phyloP scores from a whole-genome alignment of 1,284 basidiomycete species.

The Cerrena zonata region DNA sequence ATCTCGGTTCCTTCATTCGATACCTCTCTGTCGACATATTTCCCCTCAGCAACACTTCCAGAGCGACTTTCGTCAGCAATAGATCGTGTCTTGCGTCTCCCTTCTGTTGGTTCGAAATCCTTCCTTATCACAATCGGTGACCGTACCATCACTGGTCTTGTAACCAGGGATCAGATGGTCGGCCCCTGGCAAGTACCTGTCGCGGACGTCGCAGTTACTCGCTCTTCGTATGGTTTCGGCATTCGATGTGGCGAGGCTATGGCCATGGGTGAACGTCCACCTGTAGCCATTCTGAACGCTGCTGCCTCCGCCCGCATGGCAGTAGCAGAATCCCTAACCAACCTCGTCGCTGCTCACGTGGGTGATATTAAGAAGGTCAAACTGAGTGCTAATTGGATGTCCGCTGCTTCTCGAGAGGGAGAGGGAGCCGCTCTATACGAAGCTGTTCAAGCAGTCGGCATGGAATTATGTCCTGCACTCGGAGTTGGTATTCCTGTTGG shows the following conservation, averaged over 20 bases:
- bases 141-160: constrained; percentile 88
- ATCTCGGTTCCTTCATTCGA: constrained; percentile 64
- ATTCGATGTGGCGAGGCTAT: constrained; percentile 87
- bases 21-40: constrained; percentile 61
- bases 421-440: constrained; percentile 90
- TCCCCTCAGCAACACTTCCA: constrained; percentile 37
- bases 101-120: constrained; percentile 89
- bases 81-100: constrained; percentile 82
- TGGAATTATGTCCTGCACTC: constrained; percentile 91
- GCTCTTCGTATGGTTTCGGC: constrained; percentile 89
- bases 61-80: constrained; percentile 59
- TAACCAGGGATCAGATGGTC: constrained; percentile 97
- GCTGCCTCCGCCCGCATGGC: constrained; percentile 94
- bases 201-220: constrained; percentile 94
- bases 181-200: constrained; percentile 98
- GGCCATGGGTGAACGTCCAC: constrained; percentile 96
- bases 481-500: constrained; percentile 95
- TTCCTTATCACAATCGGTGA: constrained; percentile 99
- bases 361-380: constrained; percentile 75
- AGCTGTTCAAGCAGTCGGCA: constrained; percentile 87
- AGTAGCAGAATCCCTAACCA: constrained; percentile 89
- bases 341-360: constrained; percentile 80
- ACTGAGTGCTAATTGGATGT: constrained; percentile 99
- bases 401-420: constrained; percentile 83
- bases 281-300: constrained; percentile 80